Evolutionary conservation across 192 early-diverging fungal genomes (phyloP).

Genomic region (Backusella sp.): DNA sequence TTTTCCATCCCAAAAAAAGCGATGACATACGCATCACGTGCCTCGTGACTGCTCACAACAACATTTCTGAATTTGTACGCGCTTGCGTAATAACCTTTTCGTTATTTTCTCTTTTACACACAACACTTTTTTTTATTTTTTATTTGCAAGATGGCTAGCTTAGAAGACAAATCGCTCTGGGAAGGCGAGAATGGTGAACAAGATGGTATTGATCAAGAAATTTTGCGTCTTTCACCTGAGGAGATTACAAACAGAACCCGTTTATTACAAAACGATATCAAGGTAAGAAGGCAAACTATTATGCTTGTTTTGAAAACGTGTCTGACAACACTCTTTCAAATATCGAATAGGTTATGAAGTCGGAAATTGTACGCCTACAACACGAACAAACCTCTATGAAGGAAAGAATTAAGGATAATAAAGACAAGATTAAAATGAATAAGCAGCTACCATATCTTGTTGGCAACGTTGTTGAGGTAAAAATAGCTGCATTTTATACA

Average conservation of each 20-base stretch:
- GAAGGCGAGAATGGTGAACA: conserved; percentile 46
- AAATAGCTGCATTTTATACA: not conserved
- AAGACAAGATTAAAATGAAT: conserved; percentile 98
- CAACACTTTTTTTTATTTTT: not conserved
- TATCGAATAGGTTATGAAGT: conserved; percentile 75
- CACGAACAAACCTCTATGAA: conserved; percentile 89
- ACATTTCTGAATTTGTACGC: not conserved
- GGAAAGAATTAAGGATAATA: conserved; percentile 95
- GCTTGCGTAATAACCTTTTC: not conserved
- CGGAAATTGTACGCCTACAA: conserved; percentile 82
- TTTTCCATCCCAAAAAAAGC: not conserved
- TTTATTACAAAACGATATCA: conserved; percentile 96
- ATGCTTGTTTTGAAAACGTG: not conserved
- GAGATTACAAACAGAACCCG: conserved; percentile 90
- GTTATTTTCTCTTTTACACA: not conserved
- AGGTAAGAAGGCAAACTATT: conserved; percentile 49
- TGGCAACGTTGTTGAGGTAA: conserved; percentile 92
- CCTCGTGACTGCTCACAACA: not conserved
- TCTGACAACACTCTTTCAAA: not conserved
- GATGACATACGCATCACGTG: conserved; percentile 2
- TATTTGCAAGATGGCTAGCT: conserved; percentile 57
- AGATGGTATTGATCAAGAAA: conserved; percentile 87
- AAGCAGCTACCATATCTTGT: conserved; percentile 97
- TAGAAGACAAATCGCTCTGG: conserved; percentile 71
- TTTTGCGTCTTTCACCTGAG: conserved; percentile 82